phyloP scores from a whole-genome alignment of 2,329 filamentous ascomycete species.

The Aspergillus pseudoglaucus region DNA sequence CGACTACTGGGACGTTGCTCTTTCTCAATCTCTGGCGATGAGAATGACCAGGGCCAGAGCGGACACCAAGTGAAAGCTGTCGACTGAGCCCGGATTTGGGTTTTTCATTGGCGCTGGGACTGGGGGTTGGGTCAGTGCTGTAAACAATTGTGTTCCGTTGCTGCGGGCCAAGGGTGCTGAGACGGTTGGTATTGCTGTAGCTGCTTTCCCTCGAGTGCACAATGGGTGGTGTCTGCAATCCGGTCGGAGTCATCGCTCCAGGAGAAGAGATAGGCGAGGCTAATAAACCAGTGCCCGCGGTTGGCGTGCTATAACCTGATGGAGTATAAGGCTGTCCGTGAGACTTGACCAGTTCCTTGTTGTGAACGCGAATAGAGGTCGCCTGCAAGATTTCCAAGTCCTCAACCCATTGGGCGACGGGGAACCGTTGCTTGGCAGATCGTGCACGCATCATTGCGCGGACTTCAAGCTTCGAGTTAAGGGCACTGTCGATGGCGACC shows the following conservation, averaged over 20 bases:
- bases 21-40: slow-evolving; percentile 23
- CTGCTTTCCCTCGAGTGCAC: slow-evolving; percentile 25
- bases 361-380: slow-evolving; percentile 53
- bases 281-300: slow-evolving; percentile 24
- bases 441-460: slow-evolving; percentile 59
- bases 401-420: slow-evolving; percentile 61
- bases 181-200: slow-evolving; percentile 23
- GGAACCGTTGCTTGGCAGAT: slow-evolving; percentile 60
- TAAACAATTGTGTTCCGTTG: slow-evolving; percentile 35
- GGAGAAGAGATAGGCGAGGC: slow-evolving; percentile 21
- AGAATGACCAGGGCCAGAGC: slow-evolving; percentile 34
- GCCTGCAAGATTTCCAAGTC: slow-evolving; percentile 57
- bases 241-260: slow-evolving; percentile 21
- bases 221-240: slow-evolving; percentile 29
- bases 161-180: slow-evolving; percentile 29
- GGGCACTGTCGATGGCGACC: slow-evolving; percentile 55
- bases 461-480: slow-evolving; percentile 51
- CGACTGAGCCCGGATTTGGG: slow-evolving; percentile 28
- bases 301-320: slow-evolving; percentile 38
- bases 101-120: slow-evolving; percentile 24
- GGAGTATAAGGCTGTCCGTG: slow-evolving; percentile 28
- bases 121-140: slow-evolving; percentile 26
- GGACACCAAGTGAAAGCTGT: slow-evolving; percentile 34
- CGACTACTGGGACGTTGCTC: slow-evolving; percentile 18
- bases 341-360: slow-evolving; percentile 35